phyloP scores from a whole-genome alignment of 2,329 filamentous ascomycete species.

The Fusarium anguioides region DNA sequence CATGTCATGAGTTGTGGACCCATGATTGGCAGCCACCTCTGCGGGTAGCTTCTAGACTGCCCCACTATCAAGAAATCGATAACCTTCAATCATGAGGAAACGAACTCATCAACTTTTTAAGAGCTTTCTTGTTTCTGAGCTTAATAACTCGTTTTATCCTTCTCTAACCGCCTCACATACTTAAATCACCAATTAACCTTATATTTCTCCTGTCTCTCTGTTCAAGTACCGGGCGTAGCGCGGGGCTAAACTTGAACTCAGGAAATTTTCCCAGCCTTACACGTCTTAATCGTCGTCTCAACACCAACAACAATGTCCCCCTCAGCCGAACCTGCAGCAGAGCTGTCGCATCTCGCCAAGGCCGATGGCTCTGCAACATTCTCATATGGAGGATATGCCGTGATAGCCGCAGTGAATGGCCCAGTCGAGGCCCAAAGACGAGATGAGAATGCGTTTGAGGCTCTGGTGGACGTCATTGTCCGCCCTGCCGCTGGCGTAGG shows the following conservation, averaged over 20 bases:
- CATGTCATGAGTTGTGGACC: constrained; percentile 28
- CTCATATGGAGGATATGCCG: constrained; percentile 78
- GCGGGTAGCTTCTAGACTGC: constrained; percentile 10
- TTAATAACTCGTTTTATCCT: background rate
- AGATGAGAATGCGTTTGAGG: constrained; percentile 93
- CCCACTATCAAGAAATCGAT: constrained; percentile 17
- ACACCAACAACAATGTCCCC: constrained; percentile 55
- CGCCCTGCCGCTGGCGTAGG: constrained; percentile 86
- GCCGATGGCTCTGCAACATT: constrained; percentile 85
- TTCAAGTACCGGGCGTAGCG: constrained; percentile 2
- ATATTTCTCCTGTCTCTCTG: background rate
- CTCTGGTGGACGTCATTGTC: constrained; percentile 88
- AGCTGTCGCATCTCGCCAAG: constrained; percentile 71
- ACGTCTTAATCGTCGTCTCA: constrained; percentile 5
- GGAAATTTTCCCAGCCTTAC: constrained; percentile 34
- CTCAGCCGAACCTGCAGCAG: constrained; percentile 61
- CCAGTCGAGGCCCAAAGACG: constrained; percentile 89
- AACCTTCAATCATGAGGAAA: constrained; percentile 6
- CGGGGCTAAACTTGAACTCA: constrained; percentile 10
- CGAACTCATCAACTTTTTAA: background rate
- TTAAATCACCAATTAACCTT: background rate
- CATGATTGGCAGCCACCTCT: constrained; percentile 25
- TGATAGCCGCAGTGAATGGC: constrained; percentile 89
- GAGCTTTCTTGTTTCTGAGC: background rate
- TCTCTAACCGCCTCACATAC: background rate